These are phyloP conservation scores for Solanum virginianum DNA, from an alignment of 257 asterid species.

Conservation along the genomic window DNA sequence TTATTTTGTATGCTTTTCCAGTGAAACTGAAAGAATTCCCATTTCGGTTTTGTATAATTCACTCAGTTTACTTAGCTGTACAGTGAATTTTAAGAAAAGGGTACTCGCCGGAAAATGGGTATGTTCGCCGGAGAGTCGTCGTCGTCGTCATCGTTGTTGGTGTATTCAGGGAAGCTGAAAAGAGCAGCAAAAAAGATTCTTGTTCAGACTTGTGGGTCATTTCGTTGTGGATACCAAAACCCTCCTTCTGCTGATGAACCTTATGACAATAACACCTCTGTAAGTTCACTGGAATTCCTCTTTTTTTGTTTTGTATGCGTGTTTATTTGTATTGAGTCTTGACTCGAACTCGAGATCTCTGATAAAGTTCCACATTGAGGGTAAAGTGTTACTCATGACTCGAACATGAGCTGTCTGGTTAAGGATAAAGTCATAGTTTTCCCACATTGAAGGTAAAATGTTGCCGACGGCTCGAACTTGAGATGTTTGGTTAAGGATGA, in stretches of 20 bases:
- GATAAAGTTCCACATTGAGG: background rate
- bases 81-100: background rate
- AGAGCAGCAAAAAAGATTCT: slow-evolving; percentile 63
- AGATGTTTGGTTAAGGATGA: background rate
- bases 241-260: slow-evolving; percentile 11
- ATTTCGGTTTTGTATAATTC: background rate
- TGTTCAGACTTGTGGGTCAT: slow-evolving; percentile 56
- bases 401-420: too few species aligned
- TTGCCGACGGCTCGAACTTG: background rate
- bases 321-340: background rate
- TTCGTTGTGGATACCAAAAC: slow-evolving; percentile 26
- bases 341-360: background rate
- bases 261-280: slow-evolving; percentile 18
- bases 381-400: background rate
- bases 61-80: background rate
- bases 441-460: background rate
- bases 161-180: slow-evolving; percentile 30
- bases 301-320: background rate
- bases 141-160: slow-evolving; percentile 21
- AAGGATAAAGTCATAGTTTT: background rate
- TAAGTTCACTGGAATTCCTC: background rate
- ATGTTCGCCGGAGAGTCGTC: slow-evolving; percentile 42
- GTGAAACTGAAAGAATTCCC: background rate
- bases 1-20: background rate
- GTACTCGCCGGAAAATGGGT: slow-evolving; percentile 31